Conservation (phyloP, 2,329 filamentous ascomycete genomes). For the Acrocalymma vagum region DNA sequence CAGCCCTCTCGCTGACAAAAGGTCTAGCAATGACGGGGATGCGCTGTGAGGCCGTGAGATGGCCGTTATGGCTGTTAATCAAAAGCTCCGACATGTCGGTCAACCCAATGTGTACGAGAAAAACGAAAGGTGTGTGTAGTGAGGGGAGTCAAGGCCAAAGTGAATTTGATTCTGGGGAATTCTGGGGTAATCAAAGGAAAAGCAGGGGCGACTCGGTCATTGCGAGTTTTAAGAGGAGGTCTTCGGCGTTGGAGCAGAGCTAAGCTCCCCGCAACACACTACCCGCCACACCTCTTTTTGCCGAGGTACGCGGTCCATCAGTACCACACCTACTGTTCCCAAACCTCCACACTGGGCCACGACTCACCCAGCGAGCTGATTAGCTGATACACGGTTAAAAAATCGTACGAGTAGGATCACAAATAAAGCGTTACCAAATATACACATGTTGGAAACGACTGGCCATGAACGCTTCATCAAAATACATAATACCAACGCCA, state of each 20-base stretch:
- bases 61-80: conserved; percentile 44
- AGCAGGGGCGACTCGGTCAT: conserved; percentile 24
- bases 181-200: conserved; percentile 25
- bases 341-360: too few species aligned
- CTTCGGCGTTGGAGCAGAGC: conserved; percentile 18
- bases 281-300: conserved; percentile 18
- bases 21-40: conserved; percentile 67
- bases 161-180: conserved; percentile 13
- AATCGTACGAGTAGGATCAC: conserved; percentile 2
- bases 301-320: conserved; percentile 32
- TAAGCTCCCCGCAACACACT: conserved; percentile 19
- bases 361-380: too few species aligned
- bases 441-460: conserved; percentile 1
- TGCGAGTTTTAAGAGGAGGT: conserved; percentile 25
- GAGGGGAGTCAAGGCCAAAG: conserved; percentile 3
- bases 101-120: conserved; percentile 37
- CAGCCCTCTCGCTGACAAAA: conserved; percentile 83
- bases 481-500: conserved; percentile 3
- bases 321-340: too few species aligned
- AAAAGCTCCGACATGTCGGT: conserved; percentile 35
- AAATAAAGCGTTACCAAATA: conserved; percentile 9
- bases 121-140: conserved; percentile 28
- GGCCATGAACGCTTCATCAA: neutral
- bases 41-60: conserved; percentile 59
- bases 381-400: conserved; percentile 14